A percentile compares a stretch with the other conserved stretches of the same genome.
Evolutionary conservation across 768 basidiomycete genomes (phyloP).

Genomic region (Psilocybe azurescens): DNA sequence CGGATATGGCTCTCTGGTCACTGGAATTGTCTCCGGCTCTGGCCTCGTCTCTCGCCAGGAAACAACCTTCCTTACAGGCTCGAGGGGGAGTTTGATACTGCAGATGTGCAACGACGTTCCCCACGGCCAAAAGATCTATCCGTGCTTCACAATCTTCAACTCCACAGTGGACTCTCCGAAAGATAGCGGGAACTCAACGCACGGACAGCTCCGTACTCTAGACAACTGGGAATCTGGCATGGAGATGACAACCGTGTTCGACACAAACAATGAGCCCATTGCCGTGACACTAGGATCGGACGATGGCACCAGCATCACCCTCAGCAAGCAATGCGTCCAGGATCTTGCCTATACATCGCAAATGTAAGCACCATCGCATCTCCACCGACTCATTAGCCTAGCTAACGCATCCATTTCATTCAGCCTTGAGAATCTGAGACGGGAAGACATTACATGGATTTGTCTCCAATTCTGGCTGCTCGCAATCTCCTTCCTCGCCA

Average conservation of each 20-base stretch:
- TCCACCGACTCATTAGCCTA: constrained; percentile 9
- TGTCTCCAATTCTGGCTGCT: constrained; percentile 61
- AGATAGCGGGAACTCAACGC: constrained; percentile 7
- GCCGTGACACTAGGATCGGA: not conserved
- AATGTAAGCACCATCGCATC: constrained; percentile 43
- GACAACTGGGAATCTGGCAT: constrained; percentile 22
- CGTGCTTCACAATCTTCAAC: constrained; percentile 42
- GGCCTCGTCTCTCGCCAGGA: constrained; percentile 41
- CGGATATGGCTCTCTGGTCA: constrained; percentile 40
- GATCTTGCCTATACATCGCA: constrained; percentile 49
- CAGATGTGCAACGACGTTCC: constrained; percentile 54
- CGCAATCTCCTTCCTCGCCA: constrained; percentile 51
- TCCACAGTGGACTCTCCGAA: constrained; percentile 20
- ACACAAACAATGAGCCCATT: not conserved
- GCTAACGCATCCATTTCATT: constrained; percentile 33
- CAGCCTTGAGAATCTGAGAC: constrained; percentile 47
- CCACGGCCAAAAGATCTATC: constrained; percentile 30
- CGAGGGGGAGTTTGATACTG: constrained; percentile 32
- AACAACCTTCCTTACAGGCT: constrained; percentile 41
- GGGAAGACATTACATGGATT: constrained; percentile 54
- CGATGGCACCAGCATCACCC: constrained; percentile 14
- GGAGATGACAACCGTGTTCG: constrained; percentile 4
- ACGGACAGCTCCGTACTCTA: constrained; percentile 4
- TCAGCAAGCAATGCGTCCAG: constrained; percentile 48
- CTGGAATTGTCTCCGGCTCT: constrained; percentile 36